Conservation (phyloP, 2,329 filamentous ascomycete genomes). For the Fusarium subglutinans region DNA sequence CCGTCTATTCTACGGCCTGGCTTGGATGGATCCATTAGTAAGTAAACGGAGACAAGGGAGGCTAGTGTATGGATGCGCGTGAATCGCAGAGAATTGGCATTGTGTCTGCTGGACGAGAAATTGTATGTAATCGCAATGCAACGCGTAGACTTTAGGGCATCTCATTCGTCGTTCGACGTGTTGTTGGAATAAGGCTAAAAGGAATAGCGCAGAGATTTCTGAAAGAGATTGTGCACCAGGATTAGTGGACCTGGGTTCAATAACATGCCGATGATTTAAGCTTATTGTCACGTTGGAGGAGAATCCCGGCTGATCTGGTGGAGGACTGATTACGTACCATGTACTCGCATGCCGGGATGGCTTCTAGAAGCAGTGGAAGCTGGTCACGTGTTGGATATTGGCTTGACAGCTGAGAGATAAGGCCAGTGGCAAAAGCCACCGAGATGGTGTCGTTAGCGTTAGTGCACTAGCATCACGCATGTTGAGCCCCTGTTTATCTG, state of each 20-base stretch:
- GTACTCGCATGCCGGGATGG: conserved; percentile 29
- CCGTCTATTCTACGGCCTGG: conserved; percentile 2
- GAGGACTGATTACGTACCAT: conserved; percentile 38
- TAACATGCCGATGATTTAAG: conserved; percentile 40
- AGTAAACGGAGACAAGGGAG: conserved; percentile 12
- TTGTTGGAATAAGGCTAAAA: conserved; percentile 20
- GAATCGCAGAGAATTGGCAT: conserved; percentile 15
- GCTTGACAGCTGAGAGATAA: neutral
- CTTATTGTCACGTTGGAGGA: conserved; percentile 39
- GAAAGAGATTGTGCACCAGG: conserved; percentile 8
- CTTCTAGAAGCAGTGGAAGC: conserved; percentile 37
- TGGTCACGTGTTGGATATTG: conserved; percentile 19
- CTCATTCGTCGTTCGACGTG: conserved; percentile 14
- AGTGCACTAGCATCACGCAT: conserved; percentile 14
- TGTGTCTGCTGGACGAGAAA: neutral
- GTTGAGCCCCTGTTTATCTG: conserved; percentile 3
- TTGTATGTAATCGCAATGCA: conserved; percentile 19
- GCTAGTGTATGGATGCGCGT: conserved; percentile 18
- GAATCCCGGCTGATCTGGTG: conserved; percentile 28
- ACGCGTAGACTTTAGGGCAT: neutral
- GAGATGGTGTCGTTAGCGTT: neutral
- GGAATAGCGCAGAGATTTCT: conserved; percentile 24
- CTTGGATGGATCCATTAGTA: conserved; percentile 9
- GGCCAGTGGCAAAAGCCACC: neutral
- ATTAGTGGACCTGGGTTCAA: conserved; percentile 24